Evolutionary conservation across 2,329 filamentous ascomycete genomes (phyloP).

Genomic region (Rutstroemia sp.): DNA sequence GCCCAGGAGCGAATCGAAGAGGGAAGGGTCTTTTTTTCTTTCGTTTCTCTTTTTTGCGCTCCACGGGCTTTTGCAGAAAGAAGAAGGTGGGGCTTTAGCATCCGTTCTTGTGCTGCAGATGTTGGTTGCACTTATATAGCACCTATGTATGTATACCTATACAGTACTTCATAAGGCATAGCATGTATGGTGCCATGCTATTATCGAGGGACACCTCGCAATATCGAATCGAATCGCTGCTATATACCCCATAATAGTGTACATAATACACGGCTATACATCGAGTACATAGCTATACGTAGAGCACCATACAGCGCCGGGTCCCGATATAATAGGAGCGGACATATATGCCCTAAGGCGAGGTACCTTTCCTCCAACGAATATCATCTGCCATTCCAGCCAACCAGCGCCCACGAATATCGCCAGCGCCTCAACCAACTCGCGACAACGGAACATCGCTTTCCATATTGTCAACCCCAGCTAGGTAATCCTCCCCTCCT

Average conservation of each 20-base stretch:
- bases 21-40: background rate
- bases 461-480: too few relatives aligned
- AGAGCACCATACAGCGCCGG: too few relatives aligned
- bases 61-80: conserved; percentile 3
- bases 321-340: too few relatives aligned
- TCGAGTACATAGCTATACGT: background rate
- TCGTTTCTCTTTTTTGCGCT: too few relatives aligned
- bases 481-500: too few relatives aligned
- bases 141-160: background rate
- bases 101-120: background rate
- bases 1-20: conserved; percentile 5
- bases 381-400: background rate
- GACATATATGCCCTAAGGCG: background rate
- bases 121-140: background rate
- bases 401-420: too few relatives aligned
- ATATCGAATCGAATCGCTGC: too few relatives aligned
- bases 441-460: too few relatives aligned
- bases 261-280: conserved; percentile 1
- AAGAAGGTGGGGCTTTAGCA: conserved; percentile 5
- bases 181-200: too few relatives aligned
- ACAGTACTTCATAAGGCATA: background rate
- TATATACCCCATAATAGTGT: background rate
- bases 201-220: too few relatives aligned
- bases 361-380: background rate
- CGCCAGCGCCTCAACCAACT: background rate